Evolutionary conservation across 1,284 basidiomycete genomes (phyloP), one percentile per base, ranked within the genome.

Genomic region (Cryptococcus sp.): DNA sequence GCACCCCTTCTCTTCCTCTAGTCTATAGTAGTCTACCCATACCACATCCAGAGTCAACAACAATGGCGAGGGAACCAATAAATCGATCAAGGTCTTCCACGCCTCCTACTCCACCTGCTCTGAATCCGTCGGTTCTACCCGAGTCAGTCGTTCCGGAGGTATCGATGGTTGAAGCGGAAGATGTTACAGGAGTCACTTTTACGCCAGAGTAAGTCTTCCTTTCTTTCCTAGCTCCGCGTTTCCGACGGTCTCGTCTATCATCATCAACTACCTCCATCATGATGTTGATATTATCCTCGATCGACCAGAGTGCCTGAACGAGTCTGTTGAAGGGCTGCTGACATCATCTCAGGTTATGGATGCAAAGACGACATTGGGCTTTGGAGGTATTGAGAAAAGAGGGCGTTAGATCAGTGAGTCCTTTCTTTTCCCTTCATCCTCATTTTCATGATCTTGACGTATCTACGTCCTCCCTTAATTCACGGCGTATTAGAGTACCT

Each of bases 351-450:
- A 73, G 71, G 41, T 56, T 73, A 42, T 73, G 71, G 71, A 69
- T 72, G 61, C 74, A 76, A 50, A 52, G 74, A 31, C 57, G 72
- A 42, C 59, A 62, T 24, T 76, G 74, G 74, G 72, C 71, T 1
- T 51, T 76, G 36, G 62, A 73, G 13, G 68, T 71, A 1, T 61
- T 76, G 19, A 59, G 68, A 7, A 57, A 57, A 22, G 73, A 74
- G 45, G 57, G 59, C 10, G 70, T 72, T 7, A 53, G 64, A 50
- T 69, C 67, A 49, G 70, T 73, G 24, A 40, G 67, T 63, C 16
- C 2, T 25, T 22, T 10, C 14, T 21, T 22, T 39, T 31, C 19
- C n/a, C 28, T 39, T 19, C 52, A 16, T 7, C 13, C 4, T n/a
- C 47, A 42, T 49, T 31, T 42, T 24, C 7, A 22, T n/a, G n/a